Evolutionary conservation across 2,329 filamentous ascomycete genomes (phyloP).

Genomic region (Fusarium buxicola): DNA sequence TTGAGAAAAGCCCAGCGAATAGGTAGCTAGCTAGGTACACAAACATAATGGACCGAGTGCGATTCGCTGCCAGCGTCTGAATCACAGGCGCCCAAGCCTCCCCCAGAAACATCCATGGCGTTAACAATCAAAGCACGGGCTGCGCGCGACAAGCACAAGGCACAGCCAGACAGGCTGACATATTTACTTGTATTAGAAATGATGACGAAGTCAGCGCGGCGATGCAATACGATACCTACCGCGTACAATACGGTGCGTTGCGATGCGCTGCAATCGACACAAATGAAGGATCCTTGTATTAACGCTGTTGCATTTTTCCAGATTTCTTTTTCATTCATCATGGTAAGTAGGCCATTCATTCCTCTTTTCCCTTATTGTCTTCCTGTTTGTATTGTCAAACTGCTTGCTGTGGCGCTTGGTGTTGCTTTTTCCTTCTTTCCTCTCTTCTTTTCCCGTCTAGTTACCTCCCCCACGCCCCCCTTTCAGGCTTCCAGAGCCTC

Average conservation of each 20-base stretch:
- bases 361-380: constrained; percentile 14
- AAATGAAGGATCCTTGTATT: constrained; percentile 35
- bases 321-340: constrained; percentile 9
- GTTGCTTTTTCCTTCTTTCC: constrained; percentile 34
- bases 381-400: constrained; percentile 17
- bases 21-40: too few species aligned
- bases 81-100: constrained; percentile 25
- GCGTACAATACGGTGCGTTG: too few species aligned
- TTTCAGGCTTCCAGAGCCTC: constrained; percentile 14
- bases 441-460: constrained; percentile 24
- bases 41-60: constrained; percentile 19
- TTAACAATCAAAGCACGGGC: constrained; percentile 31
- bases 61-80: constrained; percentile 26
- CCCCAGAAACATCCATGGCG: not conserved
- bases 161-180: constrained; percentile 26
- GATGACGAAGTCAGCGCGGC: constrained; percentile 33
- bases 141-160: constrained; percentile 23
- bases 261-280: constrained; percentile 6
- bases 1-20: constrained; percentile 19
- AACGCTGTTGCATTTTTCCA: constrained; percentile 26
- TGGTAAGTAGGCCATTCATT: constrained; percentile 15
- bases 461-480: constrained; percentile 24
- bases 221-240: constrained; percentile 15
- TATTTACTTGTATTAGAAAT: constrained; percentile 9
- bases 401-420: constrained; percentile 16